Evolutionary conservation across 2,329 filamentous ascomycete genomes (phyloP).

Genomic region (Cyphellophora europaea): DNA sequence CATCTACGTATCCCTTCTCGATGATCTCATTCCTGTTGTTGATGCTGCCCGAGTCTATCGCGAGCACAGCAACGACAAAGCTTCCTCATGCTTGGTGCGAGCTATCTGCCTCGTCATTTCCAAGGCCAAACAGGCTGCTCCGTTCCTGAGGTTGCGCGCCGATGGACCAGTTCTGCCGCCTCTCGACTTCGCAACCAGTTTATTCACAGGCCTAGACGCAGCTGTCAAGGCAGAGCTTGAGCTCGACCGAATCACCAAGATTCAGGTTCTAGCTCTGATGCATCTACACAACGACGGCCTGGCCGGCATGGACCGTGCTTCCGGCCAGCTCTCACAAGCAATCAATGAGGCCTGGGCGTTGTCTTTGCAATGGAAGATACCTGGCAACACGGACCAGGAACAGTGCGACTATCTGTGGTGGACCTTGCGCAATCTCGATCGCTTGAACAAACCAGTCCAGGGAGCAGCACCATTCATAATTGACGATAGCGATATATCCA

Average conservation of each 20-base stretch:
- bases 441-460: too few species aligned
- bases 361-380: slow-evolving; percentile 30
- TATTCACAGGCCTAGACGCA: slow-evolving; percentile 27
- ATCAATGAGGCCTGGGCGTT: slow-evolving; percentile 31
- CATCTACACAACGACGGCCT: slow-evolving; percentile 31
- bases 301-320: slow-evolving; percentile 30
- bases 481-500: too few species aligned
- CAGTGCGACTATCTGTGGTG: slow-evolving; percentile 27
- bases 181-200: slow-evolving; percentile 28
- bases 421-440: slow-evolving; percentile 32
- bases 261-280: slow-evolving; percentile 29
- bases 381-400: slow-evolving; percentile 22
- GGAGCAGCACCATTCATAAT: too few species aligned
- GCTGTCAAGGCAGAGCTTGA: slow-evolving; percentile 30
- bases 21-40: slow-evolving; percentile 29
- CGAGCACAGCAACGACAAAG: slow-evolving; percentile 18
- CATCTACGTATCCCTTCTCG: slow-evolving; percentile 28
- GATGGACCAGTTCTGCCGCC: slow-evolving; percentile 22
- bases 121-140: slow-evolving; percentile 24
- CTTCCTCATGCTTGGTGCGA: slow-evolving; percentile 27
- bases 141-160: slow-evolving; percentile 24
- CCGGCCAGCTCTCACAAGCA: slow-evolving; percentile 29
- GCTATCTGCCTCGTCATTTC: slow-evolving; percentile 32
- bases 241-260: slow-evolving; percentile 26
- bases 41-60: slow-evolving; percentile 21